These are phyloP conservation scores for Leishmania gerbilli DNA, from an alignment of 208 protist species.

Conservation along the genomic window DNA sequence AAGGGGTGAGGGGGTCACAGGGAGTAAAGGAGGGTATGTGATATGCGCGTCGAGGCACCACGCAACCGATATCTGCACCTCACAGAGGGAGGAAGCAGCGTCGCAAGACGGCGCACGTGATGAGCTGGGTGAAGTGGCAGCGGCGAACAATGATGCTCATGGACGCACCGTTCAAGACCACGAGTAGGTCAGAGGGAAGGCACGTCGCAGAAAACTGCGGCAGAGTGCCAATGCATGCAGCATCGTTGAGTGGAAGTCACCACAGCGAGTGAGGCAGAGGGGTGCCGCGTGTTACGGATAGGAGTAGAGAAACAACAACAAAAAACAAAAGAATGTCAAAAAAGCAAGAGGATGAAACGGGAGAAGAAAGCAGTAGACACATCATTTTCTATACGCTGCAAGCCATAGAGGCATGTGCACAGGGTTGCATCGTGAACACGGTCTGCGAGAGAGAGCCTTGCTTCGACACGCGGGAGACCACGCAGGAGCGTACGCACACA, in stretches of 20 bases:
- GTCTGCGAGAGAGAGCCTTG: neutral
- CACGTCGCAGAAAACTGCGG: neutral
- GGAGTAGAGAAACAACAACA: neutral
- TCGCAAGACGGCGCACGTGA: neutral
- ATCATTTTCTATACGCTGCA: neutral
- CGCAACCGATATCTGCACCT: neutral
- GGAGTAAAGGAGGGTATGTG: neutral
- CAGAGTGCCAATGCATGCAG: neutral
- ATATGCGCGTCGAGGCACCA: neutral
- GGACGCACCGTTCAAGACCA: neutral
- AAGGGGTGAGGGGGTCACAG: neutral
- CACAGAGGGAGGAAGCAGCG: neutral
- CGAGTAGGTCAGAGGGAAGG: neutral
- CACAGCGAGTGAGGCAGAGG: neutral
- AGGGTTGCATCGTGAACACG: neutral
- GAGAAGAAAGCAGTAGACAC: neutral
- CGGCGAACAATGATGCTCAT: neutral
- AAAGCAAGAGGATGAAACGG: neutral
- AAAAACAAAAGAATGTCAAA: no score
- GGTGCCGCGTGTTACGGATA: neutral
- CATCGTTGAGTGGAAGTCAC: neutral
- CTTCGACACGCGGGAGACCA: neutral
- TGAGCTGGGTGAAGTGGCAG: neutral
- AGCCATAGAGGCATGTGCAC: neutral
- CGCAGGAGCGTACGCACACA: neutral